Evolutionary conservation across 345 rosid species (phyloP), one percentile per base, ranked within the genome.

Genomic region (Cardiospermum halicacabum): DNA sequence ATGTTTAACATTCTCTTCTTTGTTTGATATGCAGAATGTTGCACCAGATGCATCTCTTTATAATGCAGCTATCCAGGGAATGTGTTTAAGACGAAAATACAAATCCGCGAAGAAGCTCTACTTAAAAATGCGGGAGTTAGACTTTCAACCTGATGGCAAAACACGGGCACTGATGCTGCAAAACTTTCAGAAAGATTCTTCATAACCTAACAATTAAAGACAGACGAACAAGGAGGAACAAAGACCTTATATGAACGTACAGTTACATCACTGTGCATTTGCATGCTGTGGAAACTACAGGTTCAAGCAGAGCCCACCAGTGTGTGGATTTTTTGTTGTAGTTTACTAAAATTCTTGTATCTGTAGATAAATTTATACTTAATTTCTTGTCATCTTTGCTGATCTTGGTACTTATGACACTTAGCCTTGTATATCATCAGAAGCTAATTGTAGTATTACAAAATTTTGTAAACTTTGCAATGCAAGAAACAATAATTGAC

Each of bases 91-190:
- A 62, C 79, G 92, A 39, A 84, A 86, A 77, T 64, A 72, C 34
- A 79, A 76, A 76, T 73, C 71, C 60, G 92, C 92, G 4, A 88
- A 80, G 72, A 84, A 79, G 73, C 64, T 86, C 37, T 86, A 84
- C 72, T 28, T 28, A 58, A 79, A 76, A 75, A 86, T 92, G 96
- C 79, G 59, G 28, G 69, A 77, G 69, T 69, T 42, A 54, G 89
- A 84, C 62, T 58, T 92, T 19, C 69, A 78, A 67, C 91, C 85
- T 3, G 93, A 89, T 70, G 86, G 88, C 13, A 85, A 87, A 71
- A 87, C 92, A 34, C 68, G 86, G 40, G 89, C 91, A 40, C 48
- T 84, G 84, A 87, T 85, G 91, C 82, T 87, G 60, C 96, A 92
- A 57, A 79, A 73, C 75, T 81, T 87, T 37, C 64, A 18, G 53